Conservation (phyloP, 176 grass and related monocot species). For the Aegilops sharonensis region DNA sequence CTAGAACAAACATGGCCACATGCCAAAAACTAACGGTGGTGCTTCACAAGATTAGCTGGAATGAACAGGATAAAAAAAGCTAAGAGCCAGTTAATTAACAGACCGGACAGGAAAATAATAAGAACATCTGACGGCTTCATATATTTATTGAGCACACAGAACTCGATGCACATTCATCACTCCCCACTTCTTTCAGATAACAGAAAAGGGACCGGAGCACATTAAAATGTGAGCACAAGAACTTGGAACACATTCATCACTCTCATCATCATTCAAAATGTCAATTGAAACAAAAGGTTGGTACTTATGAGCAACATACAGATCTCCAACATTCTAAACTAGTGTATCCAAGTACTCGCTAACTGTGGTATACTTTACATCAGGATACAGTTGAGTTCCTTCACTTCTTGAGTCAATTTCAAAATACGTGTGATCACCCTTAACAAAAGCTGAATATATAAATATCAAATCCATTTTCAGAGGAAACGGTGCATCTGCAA, state of each 20-base stretch:
- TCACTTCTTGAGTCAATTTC: slow-evolving; percentile 53
- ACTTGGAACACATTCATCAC: neutral
- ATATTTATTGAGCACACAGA: slow-evolving; percentile 29
- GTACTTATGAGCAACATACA: slow-evolving; percentile 29
- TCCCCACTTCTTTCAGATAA: slow-evolving; percentile 1
- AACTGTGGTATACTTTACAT: slow-evolving; percentile 62
- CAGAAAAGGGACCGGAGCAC: neutral
- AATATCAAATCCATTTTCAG: slow-evolving; percentile 81
- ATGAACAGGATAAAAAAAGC: neutral
- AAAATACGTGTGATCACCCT: slow-evolving; percentile 87
- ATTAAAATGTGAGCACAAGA: slow-evolving; percentile 13
- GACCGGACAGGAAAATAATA: neutral
- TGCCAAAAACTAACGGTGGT: neutral
- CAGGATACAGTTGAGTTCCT: slow-evolving; percentile 74
- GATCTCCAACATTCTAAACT: slow-evolving; percentile 36
- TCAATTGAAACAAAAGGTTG: slow-evolving; percentile 12
- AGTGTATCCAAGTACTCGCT: slow-evolving; percentile 65
- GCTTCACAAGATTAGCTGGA: neutral
- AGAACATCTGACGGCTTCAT: neutral
- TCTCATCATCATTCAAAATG: neutral
- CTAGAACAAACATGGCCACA: neutral
- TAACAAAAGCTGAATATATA: slow-evolving; percentile 88
- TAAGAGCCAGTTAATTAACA: slow-evolving; percentile 11
- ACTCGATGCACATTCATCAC: neutral
- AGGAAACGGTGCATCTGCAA: slow-evolving; percentile 64